phyloP scores from a whole-genome alignment of 148 eudicot species.

The Fagopyrum tataricum region DNA sequence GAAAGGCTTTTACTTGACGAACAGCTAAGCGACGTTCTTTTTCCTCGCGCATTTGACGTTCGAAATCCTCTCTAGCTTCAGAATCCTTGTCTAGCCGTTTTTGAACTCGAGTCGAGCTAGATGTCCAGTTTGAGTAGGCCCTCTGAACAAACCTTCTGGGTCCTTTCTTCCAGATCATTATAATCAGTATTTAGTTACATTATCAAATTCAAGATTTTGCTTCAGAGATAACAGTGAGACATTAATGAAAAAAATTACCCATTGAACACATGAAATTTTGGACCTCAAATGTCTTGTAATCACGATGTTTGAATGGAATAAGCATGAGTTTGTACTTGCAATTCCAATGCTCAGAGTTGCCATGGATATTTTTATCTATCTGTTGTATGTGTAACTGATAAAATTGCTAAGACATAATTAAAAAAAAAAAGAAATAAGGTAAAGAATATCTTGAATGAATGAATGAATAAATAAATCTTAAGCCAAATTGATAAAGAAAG shows the following conservation, averaged over 20 bases:
- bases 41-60: constrained; percentile 63
- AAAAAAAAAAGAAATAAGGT: neutral
- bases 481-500: too few relatives aligned
- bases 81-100: constrained; percentile 57
- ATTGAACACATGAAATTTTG: constrained; percentile 59
- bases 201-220: neutral
- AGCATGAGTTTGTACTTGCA: constrained; percentile 16
- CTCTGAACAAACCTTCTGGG: constrained; percentile 70
- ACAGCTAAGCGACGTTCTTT: constrained; percentile 54
- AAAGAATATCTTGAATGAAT: too few relatives aligned
- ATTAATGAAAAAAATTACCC: constrained; percentile 34
- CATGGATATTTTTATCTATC: constrained; percentile 17
- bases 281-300: constrained; percentile 17
- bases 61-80: constrained; percentile 65
- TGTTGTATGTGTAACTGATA: neutral
- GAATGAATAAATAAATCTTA: too few relatives aligned
- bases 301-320: constrained; percentile 3
- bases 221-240: too few relatives aligned
- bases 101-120: constrained; percentile 55
- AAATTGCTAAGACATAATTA: neutral
- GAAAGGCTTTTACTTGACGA: constrained; percentile 44
- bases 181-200: neutral
- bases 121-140: constrained; percentile 63
- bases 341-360: constrained; percentile 33
- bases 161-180: constrained; percentile 47